These are phyloP conservation scores for Coleophoma crateriformis DNA, from an alignment of 2,329 filamentous ascomycete species.

Conservation along the genomic window DNA sequence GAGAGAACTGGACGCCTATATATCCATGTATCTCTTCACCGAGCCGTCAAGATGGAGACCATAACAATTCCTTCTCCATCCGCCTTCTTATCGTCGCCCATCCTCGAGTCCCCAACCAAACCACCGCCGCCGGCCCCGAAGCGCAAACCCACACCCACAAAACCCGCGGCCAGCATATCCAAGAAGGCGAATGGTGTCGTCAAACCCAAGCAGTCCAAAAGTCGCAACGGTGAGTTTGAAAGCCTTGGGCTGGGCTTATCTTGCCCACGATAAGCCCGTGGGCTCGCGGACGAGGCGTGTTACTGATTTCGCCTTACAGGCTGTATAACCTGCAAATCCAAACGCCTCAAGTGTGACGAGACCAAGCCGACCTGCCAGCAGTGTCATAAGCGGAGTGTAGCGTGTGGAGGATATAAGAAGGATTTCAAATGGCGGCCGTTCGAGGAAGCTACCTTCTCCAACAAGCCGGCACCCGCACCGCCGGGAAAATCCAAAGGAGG, in stretches of 20 bases:
- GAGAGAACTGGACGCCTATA: background rate
- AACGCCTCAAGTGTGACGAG: conserved; percentile 70
- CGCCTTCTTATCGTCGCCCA: conserved; percentile 40
- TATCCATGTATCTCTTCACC: conserved; percentile 14
- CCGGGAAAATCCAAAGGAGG: background rate
- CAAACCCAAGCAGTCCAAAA: conserved; percentile 70
- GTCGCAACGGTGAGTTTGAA: conserved; percentile 60
- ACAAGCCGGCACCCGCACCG: conserved; percentile 28
- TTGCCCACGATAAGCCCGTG: conserved; percentile 14
- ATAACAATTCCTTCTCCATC: conserved; percentile 56
- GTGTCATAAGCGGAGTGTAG: conserved; percentile 58
- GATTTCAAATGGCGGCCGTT: conserved; percentile 72
- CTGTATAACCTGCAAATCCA: conserved; percentile 68
- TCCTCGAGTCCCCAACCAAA: conserved; percentile 21
- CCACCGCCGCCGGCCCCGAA: conserved; percentile 18
- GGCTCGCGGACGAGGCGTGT: conserved; percentile 1
- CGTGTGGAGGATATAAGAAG: conserved; percentile 68
- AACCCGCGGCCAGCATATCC: conserved; percentile 9
- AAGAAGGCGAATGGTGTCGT: conserved; percentile 31
- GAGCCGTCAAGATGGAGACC: conserved; percentile 41
- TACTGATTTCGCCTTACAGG: conserved; percentile 37
- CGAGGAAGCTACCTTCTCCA: conserved; percentile 52
- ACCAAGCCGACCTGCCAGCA: conserved; percentile 63
- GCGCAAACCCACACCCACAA: conserved; percentile 16
- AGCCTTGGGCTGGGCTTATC: conserved; percentile 15